Percentiles rank a stretch among this genome's conserved stretches.
Evolutionary conservation across 2,329 filamentous ascomycete genomes (phyloP).

Genomic region (Aureobasidium pullulans): DNA sequence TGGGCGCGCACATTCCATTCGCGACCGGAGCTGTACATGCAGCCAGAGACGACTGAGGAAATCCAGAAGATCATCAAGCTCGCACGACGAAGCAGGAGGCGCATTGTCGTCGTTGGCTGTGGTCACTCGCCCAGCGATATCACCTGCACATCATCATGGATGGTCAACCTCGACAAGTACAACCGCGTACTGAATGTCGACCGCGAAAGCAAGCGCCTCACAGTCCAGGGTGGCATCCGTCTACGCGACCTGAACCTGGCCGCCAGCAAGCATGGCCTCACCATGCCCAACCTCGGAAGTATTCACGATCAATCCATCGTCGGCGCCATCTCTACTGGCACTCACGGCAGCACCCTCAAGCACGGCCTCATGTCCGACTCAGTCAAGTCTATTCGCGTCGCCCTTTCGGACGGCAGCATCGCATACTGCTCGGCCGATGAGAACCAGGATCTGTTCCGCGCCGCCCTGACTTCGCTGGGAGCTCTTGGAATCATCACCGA

Average conservation of each 20-base stretch:
- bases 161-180: conserved; percentile 85
- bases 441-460: conserved; percentile 76
- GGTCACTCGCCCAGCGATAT: conserved; percentile 88
- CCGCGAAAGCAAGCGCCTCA: conserved; percentile 55
- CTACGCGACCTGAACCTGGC: conserved; percentile 65
- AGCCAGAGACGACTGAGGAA: conserved; percentile 70
- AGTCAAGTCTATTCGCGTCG: conserved; percentile 67
- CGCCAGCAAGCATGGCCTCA: conserved; percentile 68
- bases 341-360: conserved; percentile 77
- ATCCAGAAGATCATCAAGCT: conserved; percentile 76
- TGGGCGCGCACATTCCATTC: conserved; percentile 93
- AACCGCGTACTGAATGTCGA: conserved; percentile 66
- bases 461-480: conserved; percentile 78
- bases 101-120: conserved; percentile 79
- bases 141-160: conserved; percentile 89
- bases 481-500: conserved; percentile 87
- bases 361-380: conserved; percentile 82
- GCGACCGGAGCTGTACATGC: conserved; percentile 82
- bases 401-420: conserved; percentile 70
- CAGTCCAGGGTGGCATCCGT: conserved; percentile 83
- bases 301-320: conserved; percentile 93
- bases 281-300: conserved; percentile 86
- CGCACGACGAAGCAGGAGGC: conserved; percentile 71
- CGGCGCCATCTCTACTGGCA: conserved; percentile 86
- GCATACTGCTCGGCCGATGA: conserved; percentile 60